Evolutionary conservation across 805 yeast genomes (phyloP), one percentile per base, ranked within the genome.

Genomic region (Candida tallmaniae): DNA sequence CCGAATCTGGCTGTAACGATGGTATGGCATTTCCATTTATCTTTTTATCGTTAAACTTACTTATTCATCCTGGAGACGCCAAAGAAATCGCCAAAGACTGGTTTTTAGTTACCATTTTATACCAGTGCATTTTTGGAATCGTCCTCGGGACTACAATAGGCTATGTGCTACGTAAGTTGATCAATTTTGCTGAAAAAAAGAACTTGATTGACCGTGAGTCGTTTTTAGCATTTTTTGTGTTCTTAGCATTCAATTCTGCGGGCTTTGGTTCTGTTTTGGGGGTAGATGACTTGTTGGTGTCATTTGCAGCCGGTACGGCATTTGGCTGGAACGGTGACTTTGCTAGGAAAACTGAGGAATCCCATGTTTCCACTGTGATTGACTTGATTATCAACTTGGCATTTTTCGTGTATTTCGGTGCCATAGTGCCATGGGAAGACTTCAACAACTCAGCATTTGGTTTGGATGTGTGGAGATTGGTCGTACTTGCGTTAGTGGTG

Each of bases 21-120:
- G 97, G 97, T 28, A 82, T 88, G 93, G 96, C 96, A 0, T 88
- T 85, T 52, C 97, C 97, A 0, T 88, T 88, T 52, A 83, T 85
- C 17, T 69, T 70, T 60, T 57, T 89, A 27, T 78, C 93, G 2
- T 61, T 86, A 41, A 74, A 81, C 51, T 53, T 87, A 30, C 74
- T 88, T 34, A 54, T 76, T n/a, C 77, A 82, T 52, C 70, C 72
- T 20, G 83, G 83, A 3, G 59, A 83, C 34, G 75, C 79, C 2
- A 73, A 77, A 3, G 78, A 74, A 42, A 83, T 88, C 39, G 74
- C 87, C 19, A 78, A 80, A 50, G 82, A 88, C 44, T 88, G 95
- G 90, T 68, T 88, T 38, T 65, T 79, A 37, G 61, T 83, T 19
- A 83, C 94, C 3, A 68, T 87, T 24, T 60, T 88, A 5, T 88